A percentile compares a stretch with the other conserved stretches of the same genome.
Conservation (phyloP, 345 rosid genomes). For the Pistacia vera region DNA sequence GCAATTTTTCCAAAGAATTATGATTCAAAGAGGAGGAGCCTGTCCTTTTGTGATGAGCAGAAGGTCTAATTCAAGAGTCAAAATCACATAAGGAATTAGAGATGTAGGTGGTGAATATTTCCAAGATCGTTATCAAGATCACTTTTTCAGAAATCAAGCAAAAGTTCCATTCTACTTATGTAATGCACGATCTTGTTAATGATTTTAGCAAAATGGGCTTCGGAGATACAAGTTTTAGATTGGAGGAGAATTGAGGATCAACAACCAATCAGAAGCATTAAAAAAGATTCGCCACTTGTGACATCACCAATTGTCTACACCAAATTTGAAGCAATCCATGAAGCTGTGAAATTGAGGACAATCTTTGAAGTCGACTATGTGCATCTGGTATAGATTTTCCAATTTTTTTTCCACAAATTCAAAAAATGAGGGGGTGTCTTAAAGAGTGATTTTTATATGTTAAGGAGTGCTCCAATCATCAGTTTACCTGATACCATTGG, state of each 20-base stretch:
- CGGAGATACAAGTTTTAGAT: too few relatives aligned
- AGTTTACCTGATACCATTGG: background rate
- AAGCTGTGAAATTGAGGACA: background rate
- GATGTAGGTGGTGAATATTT: constrained; percentile 19
- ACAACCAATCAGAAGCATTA: too few relatives aligned
- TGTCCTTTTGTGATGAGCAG: constrained; percentile 17
- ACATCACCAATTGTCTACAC: too few relatives aligned
- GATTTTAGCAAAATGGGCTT: constrained; percentile 23
- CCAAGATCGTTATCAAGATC: too few relatives aligned
- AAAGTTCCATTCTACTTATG: background rate
- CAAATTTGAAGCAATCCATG: background rate
- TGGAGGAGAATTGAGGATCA: too few relatives aligned
- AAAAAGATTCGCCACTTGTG: background rate
- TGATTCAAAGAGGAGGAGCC: too few relatives aligned
- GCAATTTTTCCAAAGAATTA: too few relatives aligned
- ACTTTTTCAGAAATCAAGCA: background rate
- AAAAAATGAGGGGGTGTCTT: background rate
- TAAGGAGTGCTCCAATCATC: background rate
- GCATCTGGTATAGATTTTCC: background rate
- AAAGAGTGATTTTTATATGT: background rate
- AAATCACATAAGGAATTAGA: background rate
- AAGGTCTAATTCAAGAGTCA: constrained; percentile 11
- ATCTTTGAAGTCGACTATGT: background rate
- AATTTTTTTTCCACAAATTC: background rate
- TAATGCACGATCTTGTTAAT: constrained; percentile 22